phyloP scores from a whole-genome alignment of 129 eudicot genomes.

The Flaveria linearis region DNA sequence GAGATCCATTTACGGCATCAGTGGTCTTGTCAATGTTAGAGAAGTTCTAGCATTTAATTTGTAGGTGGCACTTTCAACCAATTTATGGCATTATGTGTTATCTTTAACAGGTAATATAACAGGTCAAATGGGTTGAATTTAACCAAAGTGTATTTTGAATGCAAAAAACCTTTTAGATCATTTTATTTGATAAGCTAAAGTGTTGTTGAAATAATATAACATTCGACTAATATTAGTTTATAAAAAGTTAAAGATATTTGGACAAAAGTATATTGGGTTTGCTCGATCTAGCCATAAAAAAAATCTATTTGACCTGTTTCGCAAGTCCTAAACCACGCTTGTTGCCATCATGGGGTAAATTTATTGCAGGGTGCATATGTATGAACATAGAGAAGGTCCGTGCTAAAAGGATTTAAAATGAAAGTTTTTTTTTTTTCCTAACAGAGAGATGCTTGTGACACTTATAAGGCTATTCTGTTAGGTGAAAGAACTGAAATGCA shows the following conservation, averaged over 20 bases:
- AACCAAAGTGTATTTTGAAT: background rate
- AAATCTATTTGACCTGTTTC: background rate
- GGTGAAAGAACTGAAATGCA: slow-evolving; percentile 13
- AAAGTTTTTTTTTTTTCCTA: background rate
- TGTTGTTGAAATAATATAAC: background rate
- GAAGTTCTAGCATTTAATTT: slow-evolving; percentile 10
- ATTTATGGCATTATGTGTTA: background rate
- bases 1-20: background rate
- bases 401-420: slow-evolving; percentile 10
- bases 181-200: background rate
- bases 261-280: background rate
- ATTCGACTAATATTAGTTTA: background rate
- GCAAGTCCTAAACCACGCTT: background rate
- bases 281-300: background rate
- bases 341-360: background rate
- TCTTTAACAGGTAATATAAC: background rate
- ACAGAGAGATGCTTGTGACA: slow-evolving; percentile 6
- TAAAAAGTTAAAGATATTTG: background rate
- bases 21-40: slow-evolving; percentile 9
- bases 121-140: background rate
- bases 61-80: background rate
- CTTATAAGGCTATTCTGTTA: slow-evolving; percentile 7
- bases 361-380: slow-evolving; percentile 6
- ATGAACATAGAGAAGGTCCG: slow-evolving; percentile 1
- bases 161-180: background rate